Evolutionary conservation across 2,329 filamentous ascomycete species (phyloP), one percentile per base, ranked within the genome.

Genomic region (Sporothrix variecibatus): DNA sequence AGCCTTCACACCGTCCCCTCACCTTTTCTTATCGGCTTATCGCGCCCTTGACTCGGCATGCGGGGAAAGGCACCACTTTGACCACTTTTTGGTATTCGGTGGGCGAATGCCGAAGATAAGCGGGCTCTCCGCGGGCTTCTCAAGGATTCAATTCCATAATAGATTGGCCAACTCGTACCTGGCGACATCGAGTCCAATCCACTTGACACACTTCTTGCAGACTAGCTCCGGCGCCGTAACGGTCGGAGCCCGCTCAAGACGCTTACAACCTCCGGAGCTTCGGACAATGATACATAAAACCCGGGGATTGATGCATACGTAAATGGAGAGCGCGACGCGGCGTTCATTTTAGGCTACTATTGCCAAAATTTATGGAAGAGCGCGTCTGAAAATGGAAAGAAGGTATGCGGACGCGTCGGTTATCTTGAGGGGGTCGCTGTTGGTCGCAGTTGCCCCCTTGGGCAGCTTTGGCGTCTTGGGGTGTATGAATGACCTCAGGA

Each of bases 261-360:
- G 65, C 26, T 34, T 31, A 28, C 43, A 34, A 51, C 43, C 26
- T 5, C 17, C 65, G 43, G 26, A 31, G 65, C 43, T 26, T 51
- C 26, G 26, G 26, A 51, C 26, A 31, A 51, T 51, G 26, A 43
- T 3, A n/a, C 43, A 67, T 2, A 67, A 51, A 67, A 68, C 15
- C 46, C 20, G 43, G 46, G 67, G 67, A 53, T 23, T 69, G 67
- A 69, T 69, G 67, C 28, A 53, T 69, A 69, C 20, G 67, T 20
- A 69, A 69, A 72, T 62, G 70, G 40, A 72, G 70, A 60, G 56
- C 70, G 56, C 51, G 70, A 72, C 28, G 70, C 40, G 70, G 43
- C 56, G 56, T 72, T 72, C 70, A 72, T 34, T 72, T 72, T 72
- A 72, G 70, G 70, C 70, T 49, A 72, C 40, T 72, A 17, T 56